These are phyloP conservation scores for Pouteria campechiana DNA, from an alignment of 179 eudicot species.

Conservation along the genomic window DNA sequence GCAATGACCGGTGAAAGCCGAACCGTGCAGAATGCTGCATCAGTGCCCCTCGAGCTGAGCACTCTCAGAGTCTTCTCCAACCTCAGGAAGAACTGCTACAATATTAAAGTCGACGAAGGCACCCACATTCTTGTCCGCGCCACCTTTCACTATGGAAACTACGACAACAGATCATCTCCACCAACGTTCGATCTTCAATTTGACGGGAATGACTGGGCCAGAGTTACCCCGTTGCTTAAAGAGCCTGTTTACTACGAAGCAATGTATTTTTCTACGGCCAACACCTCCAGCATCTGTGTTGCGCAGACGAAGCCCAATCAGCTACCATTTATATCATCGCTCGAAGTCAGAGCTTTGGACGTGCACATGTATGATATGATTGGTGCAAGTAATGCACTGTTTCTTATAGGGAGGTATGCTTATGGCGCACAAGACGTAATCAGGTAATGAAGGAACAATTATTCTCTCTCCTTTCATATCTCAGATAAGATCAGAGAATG, in stretches of 20 bases:
- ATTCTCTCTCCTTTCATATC: no score
- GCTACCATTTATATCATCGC: slow-evolving; percentile 27
- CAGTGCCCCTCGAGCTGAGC: slow-evolving; percentile 13
- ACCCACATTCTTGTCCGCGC: slow-evolving; percentile 21
- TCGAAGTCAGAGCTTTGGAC: slow-evolving; percentile 20
- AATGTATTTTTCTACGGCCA: slow-evolving; percentile 5
- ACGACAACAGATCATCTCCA: slow-evolving; percentile 21
- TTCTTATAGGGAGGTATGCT: slow-evolving; percentile 11
- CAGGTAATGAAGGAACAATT: no score
- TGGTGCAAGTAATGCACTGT: slow-evolving; percentile 13
- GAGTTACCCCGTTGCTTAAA: slow-evolving; percentile 8
- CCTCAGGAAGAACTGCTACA: slow-evolving; percentile 24
- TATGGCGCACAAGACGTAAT: slow-evolving; percentile 16
- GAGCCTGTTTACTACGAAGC: slow-evolving; percentile 8
- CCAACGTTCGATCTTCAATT: slow-evolving; percentile 29
- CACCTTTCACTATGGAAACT: slow-evolving; percentile 33
- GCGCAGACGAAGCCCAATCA: slow-evolving; percentile 20
- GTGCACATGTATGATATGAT: slow-evolving; percentile 10
- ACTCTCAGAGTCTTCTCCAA: slow-evolving; percentile 25
- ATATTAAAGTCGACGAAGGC: not conserved
- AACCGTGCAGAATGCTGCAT: slow-evolving; percentile 6
- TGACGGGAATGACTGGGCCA: slow-evolving; percentile 31
- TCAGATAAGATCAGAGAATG: no score
- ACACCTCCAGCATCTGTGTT: slow-evolving; percentile 19
- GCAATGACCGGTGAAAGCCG: slow-evolving; percentile 6